These are phyloP conservation scores for Ensete ventricosum DNA, from an alignment of 176 grass and related monocot genomes.

Conservation along the genomic window DNA sequence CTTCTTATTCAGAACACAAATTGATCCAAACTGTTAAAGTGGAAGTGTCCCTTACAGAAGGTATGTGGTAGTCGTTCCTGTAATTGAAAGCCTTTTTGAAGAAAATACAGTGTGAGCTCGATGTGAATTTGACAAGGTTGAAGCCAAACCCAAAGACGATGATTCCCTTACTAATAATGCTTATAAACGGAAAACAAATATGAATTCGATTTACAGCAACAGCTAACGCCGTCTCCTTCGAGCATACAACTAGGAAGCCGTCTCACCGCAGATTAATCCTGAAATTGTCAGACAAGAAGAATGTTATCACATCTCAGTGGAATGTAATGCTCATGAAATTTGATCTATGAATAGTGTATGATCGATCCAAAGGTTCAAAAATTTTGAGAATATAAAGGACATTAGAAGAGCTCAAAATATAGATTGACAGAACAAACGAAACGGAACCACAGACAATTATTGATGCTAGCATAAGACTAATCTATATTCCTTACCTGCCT, in stretches of 20 bases:
- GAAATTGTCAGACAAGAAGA: neutral
- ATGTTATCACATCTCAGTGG: neutral
- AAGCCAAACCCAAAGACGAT: neutral
- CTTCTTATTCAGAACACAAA: no score
- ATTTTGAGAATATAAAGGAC: no score
- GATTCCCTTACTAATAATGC: neutral
- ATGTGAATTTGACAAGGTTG: neutral
- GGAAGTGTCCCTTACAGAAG: no score
- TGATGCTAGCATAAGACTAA: no score
- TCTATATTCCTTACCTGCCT: no score
- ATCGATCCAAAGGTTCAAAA: no score
- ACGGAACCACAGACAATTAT: no score
- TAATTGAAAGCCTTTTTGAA: neutral
- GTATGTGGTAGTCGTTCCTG: neutral
- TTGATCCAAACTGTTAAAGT: no score
- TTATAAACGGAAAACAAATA: neutral
- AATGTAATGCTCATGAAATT: no score
- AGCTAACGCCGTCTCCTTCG: neutral
- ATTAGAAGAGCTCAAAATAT: no score
- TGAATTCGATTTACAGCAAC: neutral
- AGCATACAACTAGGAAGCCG: neutral
- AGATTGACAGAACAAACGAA: no score
- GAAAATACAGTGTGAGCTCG: constrained; percentile 1
- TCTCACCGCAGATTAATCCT: constrained; percentile 1
- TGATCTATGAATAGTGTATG: no score